Evolutionary conservation across 2,329 filamentous ascomycete species (phyloP).

Genomic region (Aaosphaeria pasadenensis): DNA sequence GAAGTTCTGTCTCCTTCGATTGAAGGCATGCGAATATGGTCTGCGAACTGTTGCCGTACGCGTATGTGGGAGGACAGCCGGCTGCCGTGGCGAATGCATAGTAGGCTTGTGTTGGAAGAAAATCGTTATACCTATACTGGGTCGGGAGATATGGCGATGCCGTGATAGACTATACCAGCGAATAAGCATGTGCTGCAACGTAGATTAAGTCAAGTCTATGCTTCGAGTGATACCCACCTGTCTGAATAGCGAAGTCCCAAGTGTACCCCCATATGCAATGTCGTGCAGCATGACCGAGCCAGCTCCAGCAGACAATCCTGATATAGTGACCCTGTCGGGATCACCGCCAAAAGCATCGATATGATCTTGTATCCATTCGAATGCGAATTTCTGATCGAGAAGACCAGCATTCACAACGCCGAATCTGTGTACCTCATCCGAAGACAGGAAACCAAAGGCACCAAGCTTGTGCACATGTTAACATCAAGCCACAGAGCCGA

Average conservation of each 20-base stretch:
- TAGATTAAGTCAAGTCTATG: not conserved
- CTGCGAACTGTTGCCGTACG: slow-evolving; percentile 22
- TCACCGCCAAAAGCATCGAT: slow-evolving; percentile 35
- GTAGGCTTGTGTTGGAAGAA: slow-evolving; percentile 46
- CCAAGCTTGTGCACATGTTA: slow-evolving; percentile 29
- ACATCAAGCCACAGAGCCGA: not conserved
- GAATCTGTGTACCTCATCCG: slow-evolving; percentile 34
- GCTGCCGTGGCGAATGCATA: slow-evolving; percentile 40
- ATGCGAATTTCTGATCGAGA: slow-evolving; percentile 49
- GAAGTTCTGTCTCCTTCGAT: slow-evolving; percentile 29
- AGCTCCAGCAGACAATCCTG: slow-evolving; percentile 38
- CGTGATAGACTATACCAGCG: slow-evolving; percentile 17
- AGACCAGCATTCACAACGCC: slow-evolving; percentile 40
- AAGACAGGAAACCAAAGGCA: slow-evolving; percentile 44
- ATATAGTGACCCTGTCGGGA: slow-evolving; percentile 26
- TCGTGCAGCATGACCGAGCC: slow-evolving; percentile 39
- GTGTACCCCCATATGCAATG: slow-evolving; percentile 30
- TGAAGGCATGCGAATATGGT: slow-evolving; percentile 42
- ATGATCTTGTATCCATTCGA: slow-evolving; percentile 52
- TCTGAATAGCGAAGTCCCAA: slow-evolving; percentile 33
- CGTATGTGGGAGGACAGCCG: slow-evolving; percentile 20
- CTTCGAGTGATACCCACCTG: slow-evolving; percentile 19
- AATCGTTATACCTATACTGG: slow-evolving; percentile 51
- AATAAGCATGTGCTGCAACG: not conserved
- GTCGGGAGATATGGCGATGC: slow-evolving; percentile 54